phyloP scores from a whole-genome alignment of 345 rosid species.

The Acer campestre region DNA sequence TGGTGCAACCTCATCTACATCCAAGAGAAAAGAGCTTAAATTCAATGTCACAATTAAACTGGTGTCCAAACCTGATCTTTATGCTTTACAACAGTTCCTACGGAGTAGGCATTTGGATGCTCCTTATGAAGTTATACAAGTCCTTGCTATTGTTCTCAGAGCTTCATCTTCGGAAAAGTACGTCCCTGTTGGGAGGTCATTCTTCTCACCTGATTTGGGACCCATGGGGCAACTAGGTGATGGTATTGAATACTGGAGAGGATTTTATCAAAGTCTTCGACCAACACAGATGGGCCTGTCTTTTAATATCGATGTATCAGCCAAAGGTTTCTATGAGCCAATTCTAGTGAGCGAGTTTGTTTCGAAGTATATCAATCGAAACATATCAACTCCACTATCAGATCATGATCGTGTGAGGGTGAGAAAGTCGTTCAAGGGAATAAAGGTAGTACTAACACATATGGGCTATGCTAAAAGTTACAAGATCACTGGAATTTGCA shows the following conservation, averaged over 20 bases:
- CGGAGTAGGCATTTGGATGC: slow-evolving; percentile 38
- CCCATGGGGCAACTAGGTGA: slow-evolving; percentile 46
- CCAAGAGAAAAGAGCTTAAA: slow-evolving; percentile 41
- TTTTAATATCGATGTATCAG: slow-evolving; percentile 71
- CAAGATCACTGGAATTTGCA: slow-evolving; percentile 60
- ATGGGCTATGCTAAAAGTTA: slow-evolving; percentile 19
- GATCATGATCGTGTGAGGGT: slow-evolving; percentile 64
- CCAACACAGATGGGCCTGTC: slow-evolving; percentile 83
- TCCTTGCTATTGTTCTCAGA: slow-evolving; percentile 66
- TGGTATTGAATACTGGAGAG: slow-evolving; percentile 70
- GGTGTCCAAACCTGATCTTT: slow-evolving; percentile 48
- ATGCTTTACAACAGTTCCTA: slow-evolving; percentile 47
- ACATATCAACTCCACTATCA: slow-evolving; percentile 41
- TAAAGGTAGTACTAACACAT: slow-evolving; percentile 46
- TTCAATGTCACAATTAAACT: slow-evolving; percentile 55
- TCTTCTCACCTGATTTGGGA: slow-evolving; percentile 44
- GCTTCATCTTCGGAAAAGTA: slow-evolving; percentile 46
- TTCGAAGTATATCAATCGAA: slow-evolving; percentile 35
- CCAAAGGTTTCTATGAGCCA: slow-evolving; percentile 75
- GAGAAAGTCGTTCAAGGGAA: slow-evolving; percentile 51
- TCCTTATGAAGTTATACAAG: slow-evolving; percentile 71
- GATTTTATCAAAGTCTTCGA: slow-evolving; percentile 71
- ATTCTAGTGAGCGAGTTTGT: slow-evolving; percentile 54
- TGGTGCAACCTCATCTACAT: slow-evolving; percentile 20
- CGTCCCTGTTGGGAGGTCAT: slow-evolving; percentile 63